Conservation (phyloP, 2,329 filamentous ascomycete genomes). For the Aspergillus piperis region DNA sequence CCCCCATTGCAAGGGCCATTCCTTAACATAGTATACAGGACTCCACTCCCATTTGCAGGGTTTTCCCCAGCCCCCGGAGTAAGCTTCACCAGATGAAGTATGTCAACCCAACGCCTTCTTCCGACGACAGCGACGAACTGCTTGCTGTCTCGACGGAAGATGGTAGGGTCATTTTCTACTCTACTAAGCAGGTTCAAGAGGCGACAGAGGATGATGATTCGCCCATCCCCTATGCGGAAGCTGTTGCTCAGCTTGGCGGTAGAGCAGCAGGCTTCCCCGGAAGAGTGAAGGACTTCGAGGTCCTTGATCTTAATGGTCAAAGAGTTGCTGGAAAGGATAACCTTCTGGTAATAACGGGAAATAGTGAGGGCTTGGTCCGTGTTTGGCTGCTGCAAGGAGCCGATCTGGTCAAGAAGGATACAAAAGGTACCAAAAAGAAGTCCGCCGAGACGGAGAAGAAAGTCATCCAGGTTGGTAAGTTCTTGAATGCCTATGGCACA, state of each 20-base stretch:
- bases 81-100: conserved; percentile 86
- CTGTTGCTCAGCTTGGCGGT: conserved; percentile 78
- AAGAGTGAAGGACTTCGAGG: conserved; percentile 85
- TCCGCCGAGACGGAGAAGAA: conserved; percentile 22
- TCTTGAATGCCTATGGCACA: conserved; percentile 80
- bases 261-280: conserved; percentile 65
- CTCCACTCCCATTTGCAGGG: conserved; percentile 73
- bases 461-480: conserved; percentile 57
- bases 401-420: conserved; percentile 29
- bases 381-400: conserved; percentile 64
- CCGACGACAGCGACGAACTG: conserved; percentile 55
- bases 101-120: conserved; percentile 51
- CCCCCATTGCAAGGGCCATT: neutral
- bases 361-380: conserved; percentile 83
- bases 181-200: conserved; percentile 55
- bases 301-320: conserved; percentile 53
- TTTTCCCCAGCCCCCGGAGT: conserved; percentile 66
- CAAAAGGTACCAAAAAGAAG: conserved; percentile 22
- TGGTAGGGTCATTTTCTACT: conserved; percentile 81
- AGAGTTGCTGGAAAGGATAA: conserved; percentile 35
- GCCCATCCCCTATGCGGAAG: conserved; percentile 59
- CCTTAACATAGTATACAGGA: conserved; percentile 51
- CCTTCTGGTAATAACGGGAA: conserved; percentile 68
- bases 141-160: conserved; percentile 87
- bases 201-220: conserved; percentile 51